phyloP scores from a whole-genome alignment of 768 basidiomycete species.

The Russula sp. region DNA sequence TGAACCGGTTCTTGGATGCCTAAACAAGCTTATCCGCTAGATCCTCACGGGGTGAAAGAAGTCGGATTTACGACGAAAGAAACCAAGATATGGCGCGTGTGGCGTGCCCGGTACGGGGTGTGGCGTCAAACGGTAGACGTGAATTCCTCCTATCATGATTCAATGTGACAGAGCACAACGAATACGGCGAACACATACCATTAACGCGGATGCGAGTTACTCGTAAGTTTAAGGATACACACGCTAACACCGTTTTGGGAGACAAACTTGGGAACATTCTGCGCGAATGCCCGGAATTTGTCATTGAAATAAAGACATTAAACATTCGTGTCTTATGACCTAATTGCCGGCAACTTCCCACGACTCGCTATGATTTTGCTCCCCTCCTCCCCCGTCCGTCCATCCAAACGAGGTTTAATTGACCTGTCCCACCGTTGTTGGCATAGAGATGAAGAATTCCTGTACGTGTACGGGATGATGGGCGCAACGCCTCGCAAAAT shows the following conservation, averaged over 20 bases:
- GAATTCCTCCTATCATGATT: background rate
- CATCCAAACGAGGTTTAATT: constrained; percentile 27
- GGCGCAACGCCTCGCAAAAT: constrained; percentile 5
- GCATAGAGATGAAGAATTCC: constrained; percentile 16
- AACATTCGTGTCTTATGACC: constrained; percentile 16
- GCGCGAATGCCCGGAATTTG: constrained; percentile 12
- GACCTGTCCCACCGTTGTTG: constrained; percentile 20
- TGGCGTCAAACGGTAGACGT: background rate
- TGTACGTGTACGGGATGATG: background rate
- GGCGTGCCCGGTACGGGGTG: background rate
- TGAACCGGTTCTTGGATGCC: constrained; percentile 1
- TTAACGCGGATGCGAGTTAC: background rate
- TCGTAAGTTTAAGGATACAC: background rate
- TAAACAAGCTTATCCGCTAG: background rate
- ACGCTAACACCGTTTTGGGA: constrained; percentile 8
- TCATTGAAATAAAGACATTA: constrained; percentile 10
- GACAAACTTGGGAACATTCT: constrained; percentile 8
- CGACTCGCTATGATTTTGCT: background rate
- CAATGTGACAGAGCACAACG: too few species aligned
- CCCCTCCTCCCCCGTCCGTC: background rate
- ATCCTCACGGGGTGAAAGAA: background rate
- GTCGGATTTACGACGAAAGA: background rate
- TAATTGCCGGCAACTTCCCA: background rate
- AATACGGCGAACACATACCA: background rate
- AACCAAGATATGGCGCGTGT: background rate